Conservation (phyloP, 306 rosid genomes). For the Gastrolobium bilobum region DNA sequence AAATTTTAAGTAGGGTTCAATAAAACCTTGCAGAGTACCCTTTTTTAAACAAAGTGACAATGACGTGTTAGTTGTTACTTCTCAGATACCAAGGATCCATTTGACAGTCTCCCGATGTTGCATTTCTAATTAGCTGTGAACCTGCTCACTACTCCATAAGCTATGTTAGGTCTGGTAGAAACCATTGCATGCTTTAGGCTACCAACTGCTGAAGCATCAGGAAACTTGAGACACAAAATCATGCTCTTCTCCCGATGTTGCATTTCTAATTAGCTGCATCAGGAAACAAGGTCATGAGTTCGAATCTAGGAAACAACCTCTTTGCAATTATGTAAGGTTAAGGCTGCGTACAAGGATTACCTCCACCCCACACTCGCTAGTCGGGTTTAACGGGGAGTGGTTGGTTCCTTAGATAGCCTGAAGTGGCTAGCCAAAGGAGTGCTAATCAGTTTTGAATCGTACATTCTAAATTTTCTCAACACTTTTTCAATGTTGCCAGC, state of each 20-base stretch:
- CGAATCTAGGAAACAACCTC: no score
- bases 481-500: not conserved
- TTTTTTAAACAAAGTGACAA: not conserved
- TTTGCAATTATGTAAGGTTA: no score
- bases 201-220: slow-evolving; percentile 13
- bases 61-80: slow-evolving; percentile 4
- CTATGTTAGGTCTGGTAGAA: not conserved
- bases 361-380: no score
- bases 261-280: no score
- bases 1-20: not conserved
- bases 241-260: no score
- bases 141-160: not conserved
- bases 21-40: not conserved
- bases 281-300: no score
- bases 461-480: not conserved
- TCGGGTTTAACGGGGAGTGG: no score
- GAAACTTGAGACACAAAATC: not conserved
- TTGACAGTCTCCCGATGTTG: not conserved
- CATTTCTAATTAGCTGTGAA: slow-evolving; percentile 3
- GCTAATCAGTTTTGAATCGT: slow-evolving; percentile 8
- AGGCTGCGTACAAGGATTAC: no score
- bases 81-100: slow-evolving; percentile 19
- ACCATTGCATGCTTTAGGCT: slow-evolving; percentile 16
- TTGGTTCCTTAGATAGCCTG: not conserved
- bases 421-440: not conserved